Evolutionary conservation across 2,329 filamentous ascomycete genomes (phyloP), one percentile per base, ranked within the genome.

Genomic region (Cercospora nicotianae): DNA sequence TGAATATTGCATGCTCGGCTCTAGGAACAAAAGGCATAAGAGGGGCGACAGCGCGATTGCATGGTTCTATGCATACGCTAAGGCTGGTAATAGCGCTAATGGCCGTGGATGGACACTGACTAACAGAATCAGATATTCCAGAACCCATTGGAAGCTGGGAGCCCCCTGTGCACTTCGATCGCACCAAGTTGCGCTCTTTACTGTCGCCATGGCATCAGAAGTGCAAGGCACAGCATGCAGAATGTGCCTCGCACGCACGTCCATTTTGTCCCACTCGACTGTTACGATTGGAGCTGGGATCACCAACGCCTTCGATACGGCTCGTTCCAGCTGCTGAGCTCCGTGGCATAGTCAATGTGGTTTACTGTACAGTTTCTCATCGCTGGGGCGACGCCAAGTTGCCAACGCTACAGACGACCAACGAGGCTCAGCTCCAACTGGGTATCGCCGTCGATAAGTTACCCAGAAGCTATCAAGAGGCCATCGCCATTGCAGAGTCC

Each of bases 351-450:
- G n/a, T n/a, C n/a, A n/a, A n/a, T n/a, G n/a, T n/a, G n/a, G n/a
- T n/a, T n/a, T n/a, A 26, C 42, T 10, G 42, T 9, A 18, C 42
- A 20, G 42, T 48, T 4, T 48, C 42, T 4, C 42, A 18, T 5
- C 18, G 42, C 5, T 20, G 42, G 42, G 42, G 13, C n/a, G 2
- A 45, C 3, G n/a, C 16, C 2, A 10, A 20, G 4, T 20, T 18
- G 18, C 16, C 42, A 2, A 18, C 3, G 8, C 16, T 18, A 4
- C 8, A 18, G 20, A 5, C 31, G 4, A 33, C 12, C 3, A 33
- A 12, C 12, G 3, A 5, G 5, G 0, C 10, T 1, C 10, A 5
- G 12, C 4, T 33, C 12, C 1, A 12, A 5, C 13, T 3, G 1
- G 31, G 31, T 5, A 13, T 13, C 1, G 10, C 31, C 1, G 5